These are phyloP conservation scores for Rachicladosporium sp. DNA, from an alignment of 2,329 filamentous ascomycete genomes.

Conservation along the genomic window DNA sequence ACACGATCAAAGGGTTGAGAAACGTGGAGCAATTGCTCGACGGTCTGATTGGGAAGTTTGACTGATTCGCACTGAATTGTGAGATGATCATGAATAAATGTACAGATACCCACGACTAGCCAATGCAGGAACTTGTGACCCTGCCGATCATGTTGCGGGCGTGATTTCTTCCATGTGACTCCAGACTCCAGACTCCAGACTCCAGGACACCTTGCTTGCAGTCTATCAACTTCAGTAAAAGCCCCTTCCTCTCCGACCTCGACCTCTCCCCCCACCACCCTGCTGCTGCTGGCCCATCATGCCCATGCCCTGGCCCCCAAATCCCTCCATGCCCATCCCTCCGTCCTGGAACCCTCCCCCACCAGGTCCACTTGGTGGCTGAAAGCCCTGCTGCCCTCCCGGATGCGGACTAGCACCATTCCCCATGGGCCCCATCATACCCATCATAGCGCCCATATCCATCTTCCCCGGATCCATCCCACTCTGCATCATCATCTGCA, in stretches of 20 bases:
- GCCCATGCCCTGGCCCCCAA: conserved; percentile 8
- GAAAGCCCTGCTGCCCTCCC: conserved; percentile 5
- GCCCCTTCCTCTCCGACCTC: too few relatives aligned
- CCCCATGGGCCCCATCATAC: conserved; percentile 36
- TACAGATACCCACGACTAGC: too few relatives aligned
- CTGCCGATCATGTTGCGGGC: too few relatives aligned
- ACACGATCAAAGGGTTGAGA: conserved; percentile 60
- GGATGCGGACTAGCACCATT: conserved; percentile 17
- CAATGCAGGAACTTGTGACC: too few relatives aligned
- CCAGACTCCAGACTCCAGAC: too few relatives aligned
- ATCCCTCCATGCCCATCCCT: conserved; percentile 11
- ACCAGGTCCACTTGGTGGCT: conserved; percentile 2
- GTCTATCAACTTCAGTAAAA: too few relatives aligned
- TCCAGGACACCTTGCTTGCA: too few relatives aligned
- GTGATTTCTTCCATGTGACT: too few relatives aligned
- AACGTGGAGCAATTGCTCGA: conserved; percentile 23
- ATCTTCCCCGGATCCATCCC: conserved; percentile 39
- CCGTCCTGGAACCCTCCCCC: conserved; percentile 5
- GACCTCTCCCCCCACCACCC: conserved; percentile 7
- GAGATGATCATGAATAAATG: too few relatives aligned
- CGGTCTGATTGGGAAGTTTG: conserved; percentile 16
- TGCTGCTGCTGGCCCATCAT: conserved; percentile 11
- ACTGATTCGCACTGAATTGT: conserved; percentile 1
- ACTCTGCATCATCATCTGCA: conserved; percentile 47
- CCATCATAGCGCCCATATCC: conserved; percentile 44